Conservation (phyloP, 2,329 filamentous ascomycete genomes). For the Phialocephala sp. region DNA sequence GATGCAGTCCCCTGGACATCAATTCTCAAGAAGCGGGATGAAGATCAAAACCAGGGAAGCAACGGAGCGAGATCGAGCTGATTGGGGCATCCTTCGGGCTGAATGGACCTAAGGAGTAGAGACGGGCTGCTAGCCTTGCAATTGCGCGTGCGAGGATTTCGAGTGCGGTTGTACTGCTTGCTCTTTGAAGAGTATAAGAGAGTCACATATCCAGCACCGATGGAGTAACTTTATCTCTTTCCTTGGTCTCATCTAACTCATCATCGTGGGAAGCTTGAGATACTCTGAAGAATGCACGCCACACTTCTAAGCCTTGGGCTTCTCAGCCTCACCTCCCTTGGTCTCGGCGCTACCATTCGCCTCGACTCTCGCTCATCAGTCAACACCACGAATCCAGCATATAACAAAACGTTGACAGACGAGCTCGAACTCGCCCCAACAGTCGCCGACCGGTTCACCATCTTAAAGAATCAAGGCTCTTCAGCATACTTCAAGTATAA, state of each 20-base stretch:
- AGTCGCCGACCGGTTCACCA: constrained; percentile 48
- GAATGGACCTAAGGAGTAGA: neutral
- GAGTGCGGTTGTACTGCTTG: neutral
- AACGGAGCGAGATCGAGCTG: neutral
- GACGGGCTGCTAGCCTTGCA: neutral
- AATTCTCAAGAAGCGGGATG: neutral
- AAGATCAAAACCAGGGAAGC: neutral
- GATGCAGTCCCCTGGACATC: neutral
- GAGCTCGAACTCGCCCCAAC: constrained; percentile 38
- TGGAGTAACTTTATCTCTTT: neutral
- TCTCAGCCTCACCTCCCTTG: constrained; percentile 8
- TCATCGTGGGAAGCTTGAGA: too few species aligned
- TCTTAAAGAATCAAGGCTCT: constrained; percentile 40
- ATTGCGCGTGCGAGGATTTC: neutral
- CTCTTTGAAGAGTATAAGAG: neutral
- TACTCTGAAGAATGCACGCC: neutral
- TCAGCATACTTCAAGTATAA: constrained; percentile 56
- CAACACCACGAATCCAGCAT: constrained; percentile 14
- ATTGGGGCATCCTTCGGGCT: neutral
- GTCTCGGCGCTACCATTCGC: neutral
- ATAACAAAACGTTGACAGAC: constrained; percentile 15
- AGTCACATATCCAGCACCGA: neutral
- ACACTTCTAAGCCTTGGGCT: constrained; percentile 6
- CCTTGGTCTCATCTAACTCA: too few species aligned
- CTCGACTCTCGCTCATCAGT: constrained; percentile 11